These are phyloP conservation scores for Colletotrichum truncatum DNA, from an alignment of 2,329 filamentous ascomycete genomes.

Conservation along the genomic window DNA sequence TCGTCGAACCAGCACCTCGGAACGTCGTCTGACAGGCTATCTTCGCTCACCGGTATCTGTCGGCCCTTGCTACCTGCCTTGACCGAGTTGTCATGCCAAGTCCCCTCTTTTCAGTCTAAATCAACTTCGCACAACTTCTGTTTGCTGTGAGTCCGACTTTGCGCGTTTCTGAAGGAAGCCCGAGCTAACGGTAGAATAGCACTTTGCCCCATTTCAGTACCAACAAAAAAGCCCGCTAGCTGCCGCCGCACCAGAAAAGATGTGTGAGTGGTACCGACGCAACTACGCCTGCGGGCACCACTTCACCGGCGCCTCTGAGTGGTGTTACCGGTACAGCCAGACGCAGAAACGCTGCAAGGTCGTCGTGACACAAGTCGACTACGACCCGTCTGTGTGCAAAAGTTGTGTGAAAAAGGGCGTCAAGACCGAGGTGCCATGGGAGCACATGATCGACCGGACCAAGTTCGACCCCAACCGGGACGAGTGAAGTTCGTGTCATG, in stretches of 20 bases:
- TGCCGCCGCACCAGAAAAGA: too few relatives aligned
- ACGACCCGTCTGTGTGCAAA: slow-evolving; percentile 22
- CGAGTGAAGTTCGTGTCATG: background rate
- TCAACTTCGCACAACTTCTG: slow-evolving; percentile 9
- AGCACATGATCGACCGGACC: slow-evolving; percentile 25
- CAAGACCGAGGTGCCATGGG: slow-evolving; percentile 20
- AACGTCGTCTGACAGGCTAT: slow-evolving; percentile 25
- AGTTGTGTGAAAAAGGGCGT: slow-evolving; percentile 16
- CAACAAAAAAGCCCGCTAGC: background rate
- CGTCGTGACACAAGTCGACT: slow-evolving; percentile 28
- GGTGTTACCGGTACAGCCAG: slow-evolving; percentile 31
- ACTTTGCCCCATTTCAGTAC: background rate
- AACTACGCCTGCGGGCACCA: slow-evolving; percentile 32
- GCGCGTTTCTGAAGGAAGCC: too few relatives aligned
- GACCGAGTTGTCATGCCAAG: slow-evolving; percentile 29
- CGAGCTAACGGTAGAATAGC: background rate
- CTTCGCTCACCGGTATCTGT: slow-evolving; percentile 23
- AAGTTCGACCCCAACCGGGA: slow-evolving; percentile 23
- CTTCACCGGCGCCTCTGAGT: slow-evolving; percentile 30
- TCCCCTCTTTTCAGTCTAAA: slow-evolving; percentile 10
- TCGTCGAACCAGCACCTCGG: slow-evolving; percentile 24
- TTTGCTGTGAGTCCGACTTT: background rate
- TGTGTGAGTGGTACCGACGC: slow-evolving; percentile 33
- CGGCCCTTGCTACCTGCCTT: slow-evolving; percentile 24
- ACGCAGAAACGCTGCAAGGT: slow-evolving; percentile 31